Conservation (phyloP, 164 flowering plant genomes). For the Aristolochia contorta region DNA sequence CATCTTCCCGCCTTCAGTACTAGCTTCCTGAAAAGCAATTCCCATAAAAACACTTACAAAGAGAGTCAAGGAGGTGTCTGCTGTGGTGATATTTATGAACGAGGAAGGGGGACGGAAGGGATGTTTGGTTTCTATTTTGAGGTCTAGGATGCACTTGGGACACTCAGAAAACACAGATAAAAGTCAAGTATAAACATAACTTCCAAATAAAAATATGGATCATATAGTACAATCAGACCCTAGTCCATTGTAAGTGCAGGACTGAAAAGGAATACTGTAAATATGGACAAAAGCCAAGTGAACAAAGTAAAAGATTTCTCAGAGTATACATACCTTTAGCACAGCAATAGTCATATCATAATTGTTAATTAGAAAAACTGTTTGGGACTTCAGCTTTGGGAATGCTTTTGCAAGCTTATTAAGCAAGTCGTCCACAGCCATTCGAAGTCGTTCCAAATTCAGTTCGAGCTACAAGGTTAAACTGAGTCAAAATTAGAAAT, state of each 20-base stretch:
- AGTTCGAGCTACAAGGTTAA: constrained; percentile 63
- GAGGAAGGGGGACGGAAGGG: no score
- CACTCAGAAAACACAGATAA: neutral
- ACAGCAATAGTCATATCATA: constrained; percentile 94
- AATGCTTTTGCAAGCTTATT: constrained; percentile 70
- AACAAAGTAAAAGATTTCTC: no score
- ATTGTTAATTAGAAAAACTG: constrained; percentile 90
- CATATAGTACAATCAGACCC: no score
- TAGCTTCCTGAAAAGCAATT: constrained; percentile 67
- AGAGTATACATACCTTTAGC: constrained; percentile 46
- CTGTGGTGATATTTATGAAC: no score
- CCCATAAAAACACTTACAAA: neutral
- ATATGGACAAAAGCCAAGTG: no score
- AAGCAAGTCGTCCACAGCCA: constrained; percentile 93
- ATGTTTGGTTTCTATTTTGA: no score
- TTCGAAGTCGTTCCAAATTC: constrained; percentile 84
- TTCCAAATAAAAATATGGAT: neutral
- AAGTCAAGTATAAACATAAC: neutral
- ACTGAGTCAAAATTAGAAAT: neutral
- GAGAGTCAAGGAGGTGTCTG: no score
- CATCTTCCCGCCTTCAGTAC: constrained; percentile 84
- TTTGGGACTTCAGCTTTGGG: constrained; percentile 62
- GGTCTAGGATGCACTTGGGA: neutral
- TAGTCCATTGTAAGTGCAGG: no score
- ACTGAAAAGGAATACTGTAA: no score